These are phyloP conservation scores for Trichophyton benhamiae DNA, from an alignment of 2,329 filamentous ascomycete genomes.

Conservation along the genomic window DNA sequence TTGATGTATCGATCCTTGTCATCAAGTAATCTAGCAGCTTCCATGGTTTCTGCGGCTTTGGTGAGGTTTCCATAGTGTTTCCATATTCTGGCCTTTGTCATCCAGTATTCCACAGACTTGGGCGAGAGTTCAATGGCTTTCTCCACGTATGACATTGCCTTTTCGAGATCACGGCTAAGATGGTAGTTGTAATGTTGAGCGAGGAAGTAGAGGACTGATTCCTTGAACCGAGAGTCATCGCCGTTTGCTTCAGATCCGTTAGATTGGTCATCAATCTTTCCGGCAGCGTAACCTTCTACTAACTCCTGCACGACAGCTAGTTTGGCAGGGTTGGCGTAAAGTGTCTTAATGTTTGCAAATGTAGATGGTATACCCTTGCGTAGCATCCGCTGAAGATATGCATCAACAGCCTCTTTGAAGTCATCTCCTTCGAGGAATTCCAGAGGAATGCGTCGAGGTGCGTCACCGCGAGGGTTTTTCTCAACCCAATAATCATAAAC, in stretches of 20 bases:
- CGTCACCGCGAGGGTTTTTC: constrained; percentile 73
- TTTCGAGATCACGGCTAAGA: constrained; percentile 68
- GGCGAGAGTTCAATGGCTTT: constrained; percentile 69
- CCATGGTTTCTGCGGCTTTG: constrained; percentile 78
- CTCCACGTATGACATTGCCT: constrained; percentile 71
- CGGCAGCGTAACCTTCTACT: constrained; percentile 64
- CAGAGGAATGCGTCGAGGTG: constrained; percentile 71
- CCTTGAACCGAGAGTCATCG: constrained; percentile 51
- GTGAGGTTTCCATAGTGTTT: constrained; percentile 74
- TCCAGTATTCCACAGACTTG: constrained; percentile 77
- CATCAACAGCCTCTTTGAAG: constrained; percentile 64
- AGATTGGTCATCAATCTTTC: constrained; percentile 34
- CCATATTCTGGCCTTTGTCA: constrained; percentile 89
- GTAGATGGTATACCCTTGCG: constrained; percentile 89
- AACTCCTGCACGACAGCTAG: constrained; percentile 62
- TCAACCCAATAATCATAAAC: constrained; percentile 72
- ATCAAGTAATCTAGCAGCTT: constrained; percentile 72
- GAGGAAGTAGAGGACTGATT: constrained; percentile 80
- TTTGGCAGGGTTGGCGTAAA: constrained; percentile 70
- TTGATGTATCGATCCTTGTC: constrained; percentile 94
- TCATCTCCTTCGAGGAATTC: constrained; percentile 76
- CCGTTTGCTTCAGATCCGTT: constrained; percentile 41
- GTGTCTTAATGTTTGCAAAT: constrained; percentile 89
- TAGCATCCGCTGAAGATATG: constrained; percentile 72
- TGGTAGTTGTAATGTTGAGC: constrained; percentile 95